Percentiles rank a stretch among this genome's conserved stretches.
Conservation (phyloP, 768 basidiomycete species). For the Daedaleopsis nitida region DNA sequence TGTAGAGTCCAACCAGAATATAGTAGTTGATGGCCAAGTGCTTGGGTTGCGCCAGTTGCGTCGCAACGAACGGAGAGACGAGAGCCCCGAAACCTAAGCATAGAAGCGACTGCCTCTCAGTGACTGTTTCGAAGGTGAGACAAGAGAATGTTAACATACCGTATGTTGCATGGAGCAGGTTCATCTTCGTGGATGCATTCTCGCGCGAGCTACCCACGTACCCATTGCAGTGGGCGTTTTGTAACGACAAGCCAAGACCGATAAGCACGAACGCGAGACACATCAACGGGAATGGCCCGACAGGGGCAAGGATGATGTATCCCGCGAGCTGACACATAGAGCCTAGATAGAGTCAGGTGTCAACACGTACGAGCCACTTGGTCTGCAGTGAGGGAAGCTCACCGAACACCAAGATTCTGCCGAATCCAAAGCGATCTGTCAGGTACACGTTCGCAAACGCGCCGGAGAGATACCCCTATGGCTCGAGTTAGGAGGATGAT, state of each 20-base stretch:
- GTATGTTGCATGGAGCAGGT: constrained; percentile 66
- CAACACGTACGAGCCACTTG: too few species aligned
- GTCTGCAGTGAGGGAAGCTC: neutral
- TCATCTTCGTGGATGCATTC: constrained; percentile 64
- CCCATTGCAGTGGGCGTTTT: constrained; percentile 75
- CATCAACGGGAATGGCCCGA: constrained; percentile 66
- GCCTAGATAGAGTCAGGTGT: constrained; percentile 34
- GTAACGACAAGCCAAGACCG: constrained; percentile 47
- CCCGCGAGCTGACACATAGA: constrained; percentile 55
- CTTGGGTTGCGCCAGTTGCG: constrained; percentile 69
- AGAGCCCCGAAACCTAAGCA: constrained; percentile 72
- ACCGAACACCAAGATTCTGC: constrained; percentile 40
- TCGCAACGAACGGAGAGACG: constrained; percentile 72
- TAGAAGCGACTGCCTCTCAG: neutral
- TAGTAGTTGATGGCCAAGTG: constrained; percentile 84
- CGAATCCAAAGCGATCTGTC: constrained; percentile 47
- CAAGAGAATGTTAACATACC: constrained; percentile 39
- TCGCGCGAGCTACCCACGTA: constrained; percentile 61
- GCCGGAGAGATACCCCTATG: constrained; percentile 50
- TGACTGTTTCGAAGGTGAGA: too few species aligned
- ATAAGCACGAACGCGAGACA: constrained; percentile 49
- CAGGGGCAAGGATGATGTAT: constrained; percentile 54
- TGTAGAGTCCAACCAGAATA: constrained; percentile 62
- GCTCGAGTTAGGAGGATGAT: neutral
- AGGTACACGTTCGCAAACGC: constrained; percentile 51